phyloP scores from a whole-genome alignment of 2,329 filamentous ascomycete genomes.

The Verticillium zaregamsianum region DNA sequence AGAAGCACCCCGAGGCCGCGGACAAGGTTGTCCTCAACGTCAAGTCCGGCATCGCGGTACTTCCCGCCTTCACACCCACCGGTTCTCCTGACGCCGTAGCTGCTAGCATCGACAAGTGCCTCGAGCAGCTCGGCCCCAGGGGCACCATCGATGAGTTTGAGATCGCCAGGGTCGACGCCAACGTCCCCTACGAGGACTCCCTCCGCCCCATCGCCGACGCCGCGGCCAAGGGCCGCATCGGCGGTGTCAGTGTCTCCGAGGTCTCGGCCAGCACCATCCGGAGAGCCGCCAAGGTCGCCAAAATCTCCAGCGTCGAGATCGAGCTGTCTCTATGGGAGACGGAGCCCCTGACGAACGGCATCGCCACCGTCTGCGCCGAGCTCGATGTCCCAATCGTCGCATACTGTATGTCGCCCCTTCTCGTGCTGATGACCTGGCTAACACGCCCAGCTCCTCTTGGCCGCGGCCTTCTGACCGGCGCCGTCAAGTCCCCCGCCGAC shows the following conservation, averaged over 20 bases:
- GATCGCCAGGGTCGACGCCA: constrained; percentile 33
- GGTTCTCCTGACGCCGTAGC: not conserved
- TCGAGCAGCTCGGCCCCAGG: not conserved
- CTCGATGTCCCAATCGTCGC: constrained; percentile 17
- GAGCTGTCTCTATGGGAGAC: constrained; percentile 41
- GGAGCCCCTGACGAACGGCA: constrained; percentile 32
- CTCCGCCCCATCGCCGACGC: constrained; percentile 21
- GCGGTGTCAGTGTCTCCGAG: constrained; percentile 37
- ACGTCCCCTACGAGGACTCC: constrained; percentile 39
- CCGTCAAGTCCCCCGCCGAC: constrained; percentile 32
- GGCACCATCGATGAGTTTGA: constrained; percentile 46
- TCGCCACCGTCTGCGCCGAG: constrained; percentile 37
- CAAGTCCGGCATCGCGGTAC: constrained; percentile 1
- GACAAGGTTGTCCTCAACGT: not conserved
- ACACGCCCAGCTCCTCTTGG: constrained; percentile 39
- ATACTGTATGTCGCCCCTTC: not conserved
- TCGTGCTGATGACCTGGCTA: constrained; percentile 42
- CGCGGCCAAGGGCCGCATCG: constrained; percentile 29
- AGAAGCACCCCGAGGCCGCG: not conserved
- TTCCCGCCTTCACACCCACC: not conserved
- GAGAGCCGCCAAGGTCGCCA: constrained; percentile 27
- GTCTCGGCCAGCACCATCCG: constrained; percentile 35
- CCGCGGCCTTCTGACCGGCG: constrained; percentile 43
- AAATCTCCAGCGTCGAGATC: constrained; percentile 38
- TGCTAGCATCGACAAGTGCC: not conserved